Base-by-base conservation (phyloP, 768 basidiomycete genomes). In the Psilocybe tampanensis region DNA sequence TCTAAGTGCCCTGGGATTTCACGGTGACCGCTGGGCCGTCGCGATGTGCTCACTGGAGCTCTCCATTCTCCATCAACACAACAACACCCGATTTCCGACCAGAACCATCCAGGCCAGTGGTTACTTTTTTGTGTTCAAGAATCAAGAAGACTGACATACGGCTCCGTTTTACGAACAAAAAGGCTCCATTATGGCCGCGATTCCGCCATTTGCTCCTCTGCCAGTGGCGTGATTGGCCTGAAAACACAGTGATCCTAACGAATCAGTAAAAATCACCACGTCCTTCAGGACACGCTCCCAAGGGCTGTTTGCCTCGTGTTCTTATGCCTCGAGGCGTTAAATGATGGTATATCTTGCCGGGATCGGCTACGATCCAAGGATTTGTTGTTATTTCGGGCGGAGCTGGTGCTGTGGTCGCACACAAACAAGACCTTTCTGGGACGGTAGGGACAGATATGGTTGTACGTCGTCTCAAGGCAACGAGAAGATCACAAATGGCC, bases 241-340 rank as follows among this genome's bases (percentile, higher is more conserved):
- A 48, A 48, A 17, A 32, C 47, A 13, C 47, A 48, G 26, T 17
- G 26, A 47, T 47, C 23, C 15, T 29, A 4, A 5, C 29, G 36
- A 39, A 39, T 39, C 36, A 39, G 13, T n/a, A 39, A 45, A 29
- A 48, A 48, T 23, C 47, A 22, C 19, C 47, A 48, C 47, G 26
- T 48, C 47, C 23, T 48, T 33, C 52, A 48, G n/a, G 33, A 59
- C 58, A 59, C 42, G 58, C 58, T 55, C 47, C 45, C 39, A 47
- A 43, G 55, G 58, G 52, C 52, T 55, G 52, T 56, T 55, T 54
- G 55, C 61, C 61, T 63, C 61, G 45, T 63, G 61, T 63, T 60
- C 48, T 58, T 33, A 2, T 44, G 58, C 61, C 61, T 63, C 58
- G 58, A 63, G 61, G 61, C 58, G 12, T 32, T 18, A n/a, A n/a